phyloP scores from a whole-genome alignment of 1,284 basidiomycete genomes.

The Wallemia ichthyophaga region DNA sequence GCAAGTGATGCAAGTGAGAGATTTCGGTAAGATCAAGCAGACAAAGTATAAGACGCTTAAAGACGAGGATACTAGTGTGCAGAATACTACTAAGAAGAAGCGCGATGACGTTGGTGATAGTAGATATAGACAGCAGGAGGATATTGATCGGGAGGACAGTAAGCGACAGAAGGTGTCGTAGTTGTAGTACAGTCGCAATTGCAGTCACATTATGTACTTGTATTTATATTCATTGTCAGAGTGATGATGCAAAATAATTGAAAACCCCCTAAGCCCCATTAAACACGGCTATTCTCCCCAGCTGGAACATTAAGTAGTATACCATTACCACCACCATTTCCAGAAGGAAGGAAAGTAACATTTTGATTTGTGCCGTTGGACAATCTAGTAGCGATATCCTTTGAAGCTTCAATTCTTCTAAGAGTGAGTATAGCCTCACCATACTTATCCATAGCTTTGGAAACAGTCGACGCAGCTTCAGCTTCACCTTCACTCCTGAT shows the following conservation, averaged over 20 bases:
- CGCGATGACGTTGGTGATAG: not conserved
- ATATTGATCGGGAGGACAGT: not conserved
- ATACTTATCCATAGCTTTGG: conserved; percentile 65
- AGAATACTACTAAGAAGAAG: not conserved
- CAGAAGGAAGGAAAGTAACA: conserved; percentile 60
- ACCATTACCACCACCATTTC: conserved; percentile 21
- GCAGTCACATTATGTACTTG: no score
- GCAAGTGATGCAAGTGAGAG: conserved; percentile 83
- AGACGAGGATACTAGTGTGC: not conserved
- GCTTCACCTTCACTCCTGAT: conserved; percentile 97
- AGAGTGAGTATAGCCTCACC: conserved; percentile 88
- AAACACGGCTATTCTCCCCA: not conserved
- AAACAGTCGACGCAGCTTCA: conserved; percentile 80
- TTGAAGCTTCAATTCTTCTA: conserved; percentile 87
- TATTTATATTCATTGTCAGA: no score
- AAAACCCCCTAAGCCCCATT: no score
- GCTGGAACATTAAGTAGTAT: conserved; percentile 39
- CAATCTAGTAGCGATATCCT: conserved; percentile 46
- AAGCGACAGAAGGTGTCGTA: not conserved
- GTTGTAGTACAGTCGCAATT: no score
- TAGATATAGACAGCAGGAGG: not conserved
- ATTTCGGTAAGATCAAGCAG: conserved; percentile 73
- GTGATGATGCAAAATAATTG: no score
- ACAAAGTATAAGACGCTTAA: conserved; percentile 21
- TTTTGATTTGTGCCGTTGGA: conserved; percentile 28